Percentiles rank a stretch among this genome's conserved stretches.
Conservation (phyloP, 2,329 filamentous ascomycete genomes). For the Tolypocladium tropicale region DNA sequence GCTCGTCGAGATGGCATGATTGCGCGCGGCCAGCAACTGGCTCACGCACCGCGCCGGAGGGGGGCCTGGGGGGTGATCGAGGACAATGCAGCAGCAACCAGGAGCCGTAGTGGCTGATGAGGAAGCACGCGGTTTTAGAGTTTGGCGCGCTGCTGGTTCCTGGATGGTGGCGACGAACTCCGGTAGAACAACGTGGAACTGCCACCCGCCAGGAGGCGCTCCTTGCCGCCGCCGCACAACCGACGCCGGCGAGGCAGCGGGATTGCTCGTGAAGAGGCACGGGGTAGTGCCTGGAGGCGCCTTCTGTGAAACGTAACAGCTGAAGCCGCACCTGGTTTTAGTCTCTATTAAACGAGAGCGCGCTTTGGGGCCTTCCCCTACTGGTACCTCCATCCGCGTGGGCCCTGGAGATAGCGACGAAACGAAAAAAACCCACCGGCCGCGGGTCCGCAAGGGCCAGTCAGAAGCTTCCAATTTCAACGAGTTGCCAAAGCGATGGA, state of each 20-base stretch:
- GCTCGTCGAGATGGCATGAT: not conserved
- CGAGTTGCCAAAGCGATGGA: not conserved
- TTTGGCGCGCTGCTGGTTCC: not conserved
- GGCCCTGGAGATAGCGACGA: not conserved
- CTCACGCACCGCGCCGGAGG: no score
- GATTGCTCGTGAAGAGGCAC: not conserved
- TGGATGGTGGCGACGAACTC: not conserved
- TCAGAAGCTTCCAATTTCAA: slow-evolving; percentile 8
- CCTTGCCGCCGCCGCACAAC: not conserved
- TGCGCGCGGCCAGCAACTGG: not conserved
- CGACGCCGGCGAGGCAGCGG: not conserved
- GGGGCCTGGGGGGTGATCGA: not conserved
- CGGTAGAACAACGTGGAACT: not conserved
- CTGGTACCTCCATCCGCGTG: not conserved
- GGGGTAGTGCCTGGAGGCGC: no score
- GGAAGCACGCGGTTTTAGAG: not conserved
- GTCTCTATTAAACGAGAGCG: not conserved
- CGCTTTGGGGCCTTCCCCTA: not conserved
- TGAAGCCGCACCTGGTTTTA: no score
- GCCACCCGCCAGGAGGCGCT: not conserved
- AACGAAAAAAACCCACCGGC: not conserved
- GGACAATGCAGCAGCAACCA: no score
- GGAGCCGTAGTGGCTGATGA: no score
- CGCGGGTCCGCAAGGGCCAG: slow-evolving; percentile 3
- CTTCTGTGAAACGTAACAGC: not conserved